Evolutionary conservation across 2,329 filamentous ascomycete species (phyloP), one percentile per base, ranked within the genome.

Genomic region (Aspergillus persii): DNA sequence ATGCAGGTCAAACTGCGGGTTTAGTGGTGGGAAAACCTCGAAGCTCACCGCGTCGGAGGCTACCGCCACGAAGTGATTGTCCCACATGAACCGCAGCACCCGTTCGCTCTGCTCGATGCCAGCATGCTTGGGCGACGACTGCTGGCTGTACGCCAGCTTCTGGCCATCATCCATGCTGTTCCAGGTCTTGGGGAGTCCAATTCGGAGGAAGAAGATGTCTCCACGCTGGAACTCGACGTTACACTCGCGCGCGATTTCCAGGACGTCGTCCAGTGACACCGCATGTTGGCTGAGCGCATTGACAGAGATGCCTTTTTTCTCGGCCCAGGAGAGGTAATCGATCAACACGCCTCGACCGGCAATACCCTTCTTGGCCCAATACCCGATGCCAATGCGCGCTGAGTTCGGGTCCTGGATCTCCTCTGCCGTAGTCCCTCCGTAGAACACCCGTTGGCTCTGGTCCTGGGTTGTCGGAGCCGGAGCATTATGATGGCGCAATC

Each of bases 41-140:
- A 85, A 83, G 7, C 79, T 80, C n/a, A 85, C 81, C 44, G 81
- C 80, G 59, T 88, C 86, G 1, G 84, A 84, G 0, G 82, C 85
- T 1, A 86, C 80, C 1, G 85, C 85, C 0, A 83, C 76, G 68
- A 88, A 87, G 50, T 81, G 78, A 57, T 81, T 77, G 56, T 87
- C 81, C 84, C 85, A 87, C 23, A 87, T 73, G 79, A 85, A 88
- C 12, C 80, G 75, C 7, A 86, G 74, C 9, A 81, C 72, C 3
- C 71, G 72, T 64, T 76, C 74, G 18, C 71, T 75, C 61, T 76
- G 74, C 63, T 76, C 74, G 18, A 76, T 68, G 0, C 74, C 74
- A 6, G 72, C 70, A 62, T 76, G 74, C 41, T 72, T 67, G 2
- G 74, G 74, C 47, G 54, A 62, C 3, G 53, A 36, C 57, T 74